These are phyloP conservation scores for Coniochaeta pulveracea DNA, from an alignment of 2,329 filamentous ascomycete species.

Conservation along the genomic window DNA sequence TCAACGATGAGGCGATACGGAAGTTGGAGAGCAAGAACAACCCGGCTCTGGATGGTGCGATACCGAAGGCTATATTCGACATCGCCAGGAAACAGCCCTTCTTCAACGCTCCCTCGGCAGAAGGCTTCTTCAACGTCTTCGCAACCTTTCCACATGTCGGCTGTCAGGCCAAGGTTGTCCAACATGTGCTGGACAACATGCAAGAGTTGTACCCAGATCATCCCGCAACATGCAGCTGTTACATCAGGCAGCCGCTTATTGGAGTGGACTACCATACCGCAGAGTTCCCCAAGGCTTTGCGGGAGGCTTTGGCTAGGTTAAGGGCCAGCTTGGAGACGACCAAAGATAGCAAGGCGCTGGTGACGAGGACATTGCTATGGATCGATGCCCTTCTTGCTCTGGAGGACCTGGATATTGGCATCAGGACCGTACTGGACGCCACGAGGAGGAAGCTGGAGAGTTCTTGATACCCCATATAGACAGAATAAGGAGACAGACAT, in stretches of 20 bases:
- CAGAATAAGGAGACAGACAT: background rate
- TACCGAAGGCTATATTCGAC: slow-evolving; percentile 86
- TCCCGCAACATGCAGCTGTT: slow-evolving; percentile 56
- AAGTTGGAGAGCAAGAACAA: slow-evolving; percentile 55
- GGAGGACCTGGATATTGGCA: slow-evolving; percentile 41
- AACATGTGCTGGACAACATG: slow-evolving; percentile 62
- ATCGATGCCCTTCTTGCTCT: slow-evolving; percentile 38
- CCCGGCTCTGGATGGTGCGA: slow-evolving; percentile 82
- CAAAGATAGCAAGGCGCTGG: slow-evolving; percentile 32
- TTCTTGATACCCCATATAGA: slow-evolving; percentile 4
- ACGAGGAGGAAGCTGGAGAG: slow-evolving; percentile 27
- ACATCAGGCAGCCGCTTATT: slow-evolving; percentile 59
- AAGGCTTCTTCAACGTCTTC: slow-evolving; percentile 73
- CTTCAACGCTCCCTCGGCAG: slow-evolving; percentile 52
- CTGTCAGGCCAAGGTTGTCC: slow-evolving; percentile 53
- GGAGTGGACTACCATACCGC: slow-evolving; percentile 51
- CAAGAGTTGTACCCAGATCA: slow-evolving; percentile 45
- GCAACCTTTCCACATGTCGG: slow-evolving; percentile 55
- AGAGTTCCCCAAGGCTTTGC: slow-evolving; percentile 63
- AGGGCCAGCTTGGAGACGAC: slow-evolving; percentile 35
- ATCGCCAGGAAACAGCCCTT: slow-evolving; percentile 70
- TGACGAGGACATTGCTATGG: slow-evolving; percentile 40
- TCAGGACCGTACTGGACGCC: slow-evolving; percentile 43
- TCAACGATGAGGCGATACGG: slow-evolving; percentile 31
- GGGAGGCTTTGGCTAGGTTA: slow-evolving; percentile 51